phyloP scores from a whole-genome alignment of 2,329 filamentous ascomycete species.

The Aspergillus tubingensis region DNA sequence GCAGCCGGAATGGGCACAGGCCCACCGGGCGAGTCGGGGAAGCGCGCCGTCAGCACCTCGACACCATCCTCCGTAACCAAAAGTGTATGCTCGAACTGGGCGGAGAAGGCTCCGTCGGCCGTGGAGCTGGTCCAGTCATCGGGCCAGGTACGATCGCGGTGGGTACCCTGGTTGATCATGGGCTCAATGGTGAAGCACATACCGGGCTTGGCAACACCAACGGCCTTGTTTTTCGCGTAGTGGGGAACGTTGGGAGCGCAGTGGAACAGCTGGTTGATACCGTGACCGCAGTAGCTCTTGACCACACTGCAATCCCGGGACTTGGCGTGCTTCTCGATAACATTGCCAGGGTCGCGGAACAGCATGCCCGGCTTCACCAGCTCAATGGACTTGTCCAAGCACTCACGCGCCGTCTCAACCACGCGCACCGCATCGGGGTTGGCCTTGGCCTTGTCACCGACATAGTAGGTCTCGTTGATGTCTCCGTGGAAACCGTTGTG shows the following conservation, averaged over 20 bases:
- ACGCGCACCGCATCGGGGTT: constrained; percentile 87
- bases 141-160: constrained; percentile 93
- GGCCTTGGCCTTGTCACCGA: constrained; percentile 81
- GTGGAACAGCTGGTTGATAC: constrained; percentile 92
- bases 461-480: constrained; percentile 98
- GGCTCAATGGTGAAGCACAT: constrained; percentile 99
- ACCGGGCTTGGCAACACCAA: constrained; percentile 88
- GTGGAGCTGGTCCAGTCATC: constrained; percentile 99
- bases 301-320: constrained; percentile 82
- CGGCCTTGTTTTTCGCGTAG: constrained; percentile 97
- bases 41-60: constrained; percentile 75
- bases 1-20: constrained; percentile 60
- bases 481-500: constrained; percentile 95
- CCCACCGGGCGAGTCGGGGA: constrained; percentile 73
- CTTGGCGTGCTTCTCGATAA: constrained; percentile 95
- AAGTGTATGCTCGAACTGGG: constrained; percentile 91
- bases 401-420: constrained; percentile 86
- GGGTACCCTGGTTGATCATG: constrained; percentile 92
- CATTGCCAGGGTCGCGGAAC: constrained; percentile 89
- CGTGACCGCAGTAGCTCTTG: constrained; percentile 94
- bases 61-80: constrained; percentile 81
- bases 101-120: constrained; percentile 81
- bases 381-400: constrained; percentile 85
- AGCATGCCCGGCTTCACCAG: constrained; percentile 90
- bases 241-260: constrained; percentile 92